Evolutionary conservation across 331 rosid genomes (phyloP).

Genomic region (Quercus lobata): DNA sequence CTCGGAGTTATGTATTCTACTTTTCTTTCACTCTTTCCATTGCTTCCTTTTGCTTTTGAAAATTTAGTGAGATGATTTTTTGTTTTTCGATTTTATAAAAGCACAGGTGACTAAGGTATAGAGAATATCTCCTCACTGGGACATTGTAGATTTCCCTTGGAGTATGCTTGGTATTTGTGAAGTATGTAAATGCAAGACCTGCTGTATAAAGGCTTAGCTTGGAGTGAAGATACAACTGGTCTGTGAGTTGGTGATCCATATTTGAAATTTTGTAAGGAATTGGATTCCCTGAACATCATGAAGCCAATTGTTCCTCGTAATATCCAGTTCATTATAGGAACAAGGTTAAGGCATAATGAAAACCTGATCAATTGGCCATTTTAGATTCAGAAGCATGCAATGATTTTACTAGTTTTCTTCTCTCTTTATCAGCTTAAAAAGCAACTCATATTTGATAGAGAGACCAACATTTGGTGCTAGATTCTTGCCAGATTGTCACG

Average conservation of each 20-base stretch:
- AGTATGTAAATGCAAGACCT: constrained; percentile 81
- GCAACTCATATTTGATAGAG: not conserved
- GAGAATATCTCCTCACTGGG: constrained; percentile 75
- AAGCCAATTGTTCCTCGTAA: constrained; percentile 78
- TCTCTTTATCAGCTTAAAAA: not conserved
- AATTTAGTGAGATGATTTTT: not conserved
- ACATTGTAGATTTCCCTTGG: constrained; percentile 86
- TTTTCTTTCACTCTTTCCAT: not conserved
- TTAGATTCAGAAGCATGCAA: not conserved
- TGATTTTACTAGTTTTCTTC: not conserved
- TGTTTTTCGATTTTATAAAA: not conserved
- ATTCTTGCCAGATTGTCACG: not conserved
- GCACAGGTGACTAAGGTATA: constrained; percentile 65
- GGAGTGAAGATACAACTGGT: constrained; percentile 85
- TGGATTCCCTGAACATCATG: constrained; percentile 46
- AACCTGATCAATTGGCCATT: not conserved
- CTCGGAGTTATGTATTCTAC: not conserved
- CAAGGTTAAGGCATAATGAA: constrained; percentile 48
- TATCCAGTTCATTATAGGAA: constrained; percentile 91
- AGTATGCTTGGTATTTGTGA: constrained; percentile 77
- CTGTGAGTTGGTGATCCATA: constrained; percentile 60
- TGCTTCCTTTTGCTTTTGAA: not conserved
- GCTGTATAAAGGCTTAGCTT: constrained; percentile 69
- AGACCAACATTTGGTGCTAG: too few relatives aligned
- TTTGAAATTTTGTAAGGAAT: constrained; percentile 55